Percentiles rank a stretch among this genome's conserved stretches.
phyloP scores from a whole-genome alignment of 331 rosid genomes.

The Quercus lobata region DNA sequence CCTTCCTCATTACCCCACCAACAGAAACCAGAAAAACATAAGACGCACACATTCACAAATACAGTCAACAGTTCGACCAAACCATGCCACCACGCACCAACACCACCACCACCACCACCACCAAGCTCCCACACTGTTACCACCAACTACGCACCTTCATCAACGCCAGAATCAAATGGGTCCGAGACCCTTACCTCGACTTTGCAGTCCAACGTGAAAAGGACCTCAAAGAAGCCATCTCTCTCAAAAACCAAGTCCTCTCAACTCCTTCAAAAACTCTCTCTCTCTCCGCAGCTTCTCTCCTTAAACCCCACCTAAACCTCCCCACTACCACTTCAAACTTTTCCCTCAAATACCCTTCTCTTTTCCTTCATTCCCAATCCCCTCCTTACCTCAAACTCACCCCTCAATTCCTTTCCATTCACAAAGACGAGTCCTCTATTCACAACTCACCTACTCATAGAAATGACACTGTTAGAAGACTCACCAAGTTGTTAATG shows the following conservation, averaged over 20 bases:
- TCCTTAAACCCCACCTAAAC: conserved; percentile 43
- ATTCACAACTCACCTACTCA: conserved; percentile 38
- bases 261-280: conserved; percentile 51
- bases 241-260: conserved; percentile 58
- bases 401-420: conserved; percentile 46
- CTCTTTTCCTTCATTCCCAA: conserved; percentile 51
- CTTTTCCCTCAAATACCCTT: conserved; percentile 45
- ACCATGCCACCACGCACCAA: neutral
- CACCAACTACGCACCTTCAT: conserved; percentile 44
- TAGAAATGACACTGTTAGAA: conserved; percentile 42
- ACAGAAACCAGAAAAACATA: neutral
- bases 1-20: neutral
- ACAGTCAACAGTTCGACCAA: too few relatives aligned
- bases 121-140: conserved; percentile 41
- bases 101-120: neutral
- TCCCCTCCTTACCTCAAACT: conserved; percentile 53
- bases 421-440: conserved; percentile 59
- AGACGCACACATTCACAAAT: too few relatives aligned
- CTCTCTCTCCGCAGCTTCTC: conserved; percentile 58
- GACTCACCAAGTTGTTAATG: conserved; percentile 71
- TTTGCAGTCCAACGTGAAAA: conserved; percentile 65
- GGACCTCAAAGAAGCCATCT: conserved; percentile 56
- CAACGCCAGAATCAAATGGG: conserved; percentile 74
- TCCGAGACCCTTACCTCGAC: conserved; percentile 73
- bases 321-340: conserved; percentile 51